A percentile compares a stretch with the other conserved stretches of the same genome.
These are phyloP conservation scores for Bipolaris sorokiniana DNA, from an alignment of 2,329 filamentous ascomycete species.

Conservation along the genomic window DNA sequence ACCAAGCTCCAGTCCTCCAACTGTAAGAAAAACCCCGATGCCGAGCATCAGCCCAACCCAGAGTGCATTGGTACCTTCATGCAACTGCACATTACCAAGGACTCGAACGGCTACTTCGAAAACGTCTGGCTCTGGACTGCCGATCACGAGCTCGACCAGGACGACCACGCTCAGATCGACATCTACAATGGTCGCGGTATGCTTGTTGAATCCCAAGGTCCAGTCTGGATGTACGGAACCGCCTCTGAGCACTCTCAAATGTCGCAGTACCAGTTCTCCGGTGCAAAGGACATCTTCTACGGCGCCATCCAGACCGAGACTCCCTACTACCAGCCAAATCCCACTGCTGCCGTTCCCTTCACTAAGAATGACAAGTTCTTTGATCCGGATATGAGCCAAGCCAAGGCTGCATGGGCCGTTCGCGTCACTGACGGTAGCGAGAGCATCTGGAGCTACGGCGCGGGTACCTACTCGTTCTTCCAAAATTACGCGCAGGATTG, in stretches of 20 bases:
- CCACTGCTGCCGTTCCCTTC: conserved; percentile 65
- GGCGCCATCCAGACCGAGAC: conserved; percentile 73
- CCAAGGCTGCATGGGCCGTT: conserved; percentile 56
- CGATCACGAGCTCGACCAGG: conserved; percentile 83
- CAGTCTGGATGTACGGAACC: conserved; percentile 76
- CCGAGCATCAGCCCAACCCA: conserved; percentile 65
- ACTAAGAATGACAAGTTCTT: conserved; percentile 51
- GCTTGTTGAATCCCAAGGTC: conserved; percentile 75
- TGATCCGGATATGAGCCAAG: conserved; percentile 52
- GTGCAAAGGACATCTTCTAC: conserved; percentile 66
- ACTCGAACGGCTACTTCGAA: conserved; percentile 76
- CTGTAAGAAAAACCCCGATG: conserved; percentile 77
- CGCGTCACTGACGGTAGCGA: conserved; percentile 48
- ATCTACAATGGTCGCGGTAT: conserved; percentile 89
- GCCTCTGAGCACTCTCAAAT: conserved; percentile 69
- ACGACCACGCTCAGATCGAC: conserved; percentile 75
- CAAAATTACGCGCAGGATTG: conserved; percentile 62
- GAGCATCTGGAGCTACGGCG: conserved; percentile 55
- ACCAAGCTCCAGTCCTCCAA: conserved; percentile 80
- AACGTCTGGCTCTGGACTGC: conserved; percentile 91
- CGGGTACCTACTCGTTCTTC: conserved; percentile 65
- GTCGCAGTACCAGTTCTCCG: conserved; percentile 73
- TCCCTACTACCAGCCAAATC: conserved; percentile 73
- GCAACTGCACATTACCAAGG: conserved; percentile 62
- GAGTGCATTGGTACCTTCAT: conserved; percentile 76